Evolutionary conservation across 805 yeast genomes (phyloP).

Genomic region (Metschnikowia peoriensis): DNA sequence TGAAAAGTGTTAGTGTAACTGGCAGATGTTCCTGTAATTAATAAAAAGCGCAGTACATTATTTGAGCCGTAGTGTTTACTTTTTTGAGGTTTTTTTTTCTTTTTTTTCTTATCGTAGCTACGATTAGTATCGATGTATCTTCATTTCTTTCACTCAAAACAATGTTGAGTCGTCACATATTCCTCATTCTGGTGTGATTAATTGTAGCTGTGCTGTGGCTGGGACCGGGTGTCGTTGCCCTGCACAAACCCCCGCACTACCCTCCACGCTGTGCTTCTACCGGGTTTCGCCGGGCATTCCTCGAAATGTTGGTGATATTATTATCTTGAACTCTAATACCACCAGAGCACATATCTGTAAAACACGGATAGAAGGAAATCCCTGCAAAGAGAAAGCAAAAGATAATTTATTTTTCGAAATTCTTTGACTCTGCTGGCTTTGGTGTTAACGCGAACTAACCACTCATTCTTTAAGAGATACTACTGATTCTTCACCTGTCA

Average conservation of each 20-base stretch:
- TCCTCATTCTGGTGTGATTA: neutral
- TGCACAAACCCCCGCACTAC: slow-evolving; percentile 5
- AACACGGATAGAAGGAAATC: too few species aligned
- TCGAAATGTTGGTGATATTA: too few species aligned
- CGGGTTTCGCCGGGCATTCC: neutral
- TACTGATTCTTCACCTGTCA: too few species aligned
- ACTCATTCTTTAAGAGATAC: neutral
- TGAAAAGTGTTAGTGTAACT: slow-evolving; percentile 9
- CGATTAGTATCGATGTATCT: too few species aligned
- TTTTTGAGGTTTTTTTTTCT: neutral
- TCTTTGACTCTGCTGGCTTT: neutral
- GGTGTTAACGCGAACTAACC: neutral
- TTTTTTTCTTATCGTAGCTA: neutral
- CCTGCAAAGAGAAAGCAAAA: too few species aligned
- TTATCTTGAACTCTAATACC: too few species aligned
- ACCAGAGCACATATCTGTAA: too few species aligned
- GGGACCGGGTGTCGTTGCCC: neutral
- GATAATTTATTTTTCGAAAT: neutral
- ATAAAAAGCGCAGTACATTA: slow-evolving; percentile 8
- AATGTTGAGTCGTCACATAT: neutral
- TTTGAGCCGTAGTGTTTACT: neutral
- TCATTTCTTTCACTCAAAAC: neutral
- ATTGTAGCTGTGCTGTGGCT: neutral
- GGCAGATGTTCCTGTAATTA: slow-evolving; percentile 9
- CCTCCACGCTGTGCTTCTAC: neutral